A percentile compares a stretch with the other conserved stretches of the same genome.
phyloP scores from a whole-genome alignment of 2,329 filamentous ascomycete species.

The Tympanopsis confertula region DNA sequence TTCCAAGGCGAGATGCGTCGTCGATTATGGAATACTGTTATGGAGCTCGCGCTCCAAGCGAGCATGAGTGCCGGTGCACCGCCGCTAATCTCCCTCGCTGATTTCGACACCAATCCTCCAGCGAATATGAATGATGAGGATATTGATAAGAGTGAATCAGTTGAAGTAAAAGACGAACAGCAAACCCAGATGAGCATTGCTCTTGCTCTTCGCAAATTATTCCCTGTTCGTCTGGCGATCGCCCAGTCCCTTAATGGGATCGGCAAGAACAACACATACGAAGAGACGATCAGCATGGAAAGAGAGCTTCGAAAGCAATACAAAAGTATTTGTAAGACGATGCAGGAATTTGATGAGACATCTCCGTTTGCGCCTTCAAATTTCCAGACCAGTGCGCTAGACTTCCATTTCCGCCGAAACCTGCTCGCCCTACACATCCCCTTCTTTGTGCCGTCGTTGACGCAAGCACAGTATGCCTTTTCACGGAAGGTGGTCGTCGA shows the following conservation, averaged over 20 bases:
- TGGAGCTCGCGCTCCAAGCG: conserved; percentile 32
- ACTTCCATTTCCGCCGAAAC: conserved; percentile 40
- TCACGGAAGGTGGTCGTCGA: conserved; percentile 36
- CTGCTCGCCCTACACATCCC: conserved; percentile 43
- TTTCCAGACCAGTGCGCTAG: conserved; percentile 31
- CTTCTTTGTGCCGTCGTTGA: conserved; percentile 27
- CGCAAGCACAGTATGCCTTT: conserved; percentile 33
- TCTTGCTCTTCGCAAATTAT: conserved; percentile 26
- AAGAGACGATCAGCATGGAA: conserved; percentile 31
- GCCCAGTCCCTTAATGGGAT: conserved; percentile 30
- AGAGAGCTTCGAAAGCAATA: conserved; percentile 27
- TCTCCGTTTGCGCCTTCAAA: conserved; percentile 10
- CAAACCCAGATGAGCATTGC: conserved; percentile 28
- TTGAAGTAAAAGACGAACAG: conserved; percentile 16
- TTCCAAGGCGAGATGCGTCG: conserved; percentile 33
- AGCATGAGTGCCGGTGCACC: conserved; percentile 32
- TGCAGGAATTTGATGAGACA: conserved; percentile 11
- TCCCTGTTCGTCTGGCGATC: conserved; percentile 29
- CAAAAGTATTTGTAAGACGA: conserved; percentile 20
- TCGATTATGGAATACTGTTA: conserved; percentile 38
- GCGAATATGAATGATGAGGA: conserved; percentile 38
- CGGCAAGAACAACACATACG: conserved; percentile 22
- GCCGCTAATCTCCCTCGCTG: conserved; percentile 26
- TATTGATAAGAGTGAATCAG: conserved; percentile 16
- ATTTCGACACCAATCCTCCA: conserved; percentile 36